Evolutionary conservation across 306 rosid species (phyloP), one percentile per base, ranked within the genome.

Genomic region (Acacia crassicarpa): DNA sequence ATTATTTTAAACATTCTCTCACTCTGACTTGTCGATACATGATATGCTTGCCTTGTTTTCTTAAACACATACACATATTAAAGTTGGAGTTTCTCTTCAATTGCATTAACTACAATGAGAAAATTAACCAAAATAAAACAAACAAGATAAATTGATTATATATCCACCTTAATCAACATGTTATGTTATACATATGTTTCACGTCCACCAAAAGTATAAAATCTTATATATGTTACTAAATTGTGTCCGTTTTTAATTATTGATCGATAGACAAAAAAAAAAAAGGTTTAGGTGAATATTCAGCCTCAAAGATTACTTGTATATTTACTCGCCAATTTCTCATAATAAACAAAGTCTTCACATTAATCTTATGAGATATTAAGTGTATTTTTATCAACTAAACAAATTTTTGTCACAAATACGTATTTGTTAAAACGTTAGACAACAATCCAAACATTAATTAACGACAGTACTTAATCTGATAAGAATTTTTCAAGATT

Each of bases 31-130:
- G 25, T 61, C 19, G 17, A 25, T 61, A 15, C 16, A 11, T 25
- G 67, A 61, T 61, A 40, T 46, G 61, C 77, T 75, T 56, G 79
- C 35, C 30, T 40, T 65, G 35, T 65, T 49, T 77, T 84, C 77
- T 19, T 22, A n/a, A 8, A 8, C 27, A 48, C 53, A 48, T 17
- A 46, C 80, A 46, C 3, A 20, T 75, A 40, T 56, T 70, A 68
- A 7, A 40, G 67, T 69, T 51, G 58, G 49, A 43, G 15, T 49
- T 85, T 82, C 59, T 35, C 63, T 43, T 63, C 13, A 79, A 62
- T 65, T 46, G 25, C 32, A 35, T 15, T 25, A 56, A 68, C 16
- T 20, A 72, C 1, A 33, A 20, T 12, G 30, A 44, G 11, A 61
- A 25, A 4, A 25, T 27, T 12, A 40, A 59, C 10, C 38, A 13